Conservation (phyloP, 108 stramenopile genomes). For the Conticribra guillardii region DNA sequence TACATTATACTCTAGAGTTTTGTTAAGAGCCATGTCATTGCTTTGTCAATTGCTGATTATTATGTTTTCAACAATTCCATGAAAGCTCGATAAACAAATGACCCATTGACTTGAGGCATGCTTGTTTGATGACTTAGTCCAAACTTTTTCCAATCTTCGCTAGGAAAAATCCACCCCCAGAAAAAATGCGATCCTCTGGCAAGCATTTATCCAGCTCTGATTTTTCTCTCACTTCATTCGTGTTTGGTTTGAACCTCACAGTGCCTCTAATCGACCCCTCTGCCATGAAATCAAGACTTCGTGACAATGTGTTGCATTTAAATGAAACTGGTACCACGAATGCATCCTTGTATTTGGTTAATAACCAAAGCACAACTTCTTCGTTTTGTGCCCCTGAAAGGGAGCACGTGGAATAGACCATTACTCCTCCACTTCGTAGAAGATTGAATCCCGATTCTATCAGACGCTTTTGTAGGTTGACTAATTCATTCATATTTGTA, state of each 20-base stretch:
- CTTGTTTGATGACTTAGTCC: too few species aligned
- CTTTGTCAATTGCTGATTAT: too few species aligned
- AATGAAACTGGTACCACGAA: slow-evolving; percentile 63
- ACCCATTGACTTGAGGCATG: too few species aligned
- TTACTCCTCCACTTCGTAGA: slow-evolving; percentile 74
- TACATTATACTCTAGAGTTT: too few species aligned
- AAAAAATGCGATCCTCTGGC: background rate
- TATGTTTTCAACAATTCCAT: too few species aligned
- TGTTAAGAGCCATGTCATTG: too few species aligned
- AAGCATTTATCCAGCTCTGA: slow-evolving; percentile 1
- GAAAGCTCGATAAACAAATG: too few species aligned
- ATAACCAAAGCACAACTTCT: slow-evolving; percentile 78
- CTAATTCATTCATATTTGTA: slow-evolving; percentile 59
- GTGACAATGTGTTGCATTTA: background rate
- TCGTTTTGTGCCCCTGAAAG: slow-evolving; percentile 90
- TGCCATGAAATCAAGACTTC: slow-evolving; percentile 22
- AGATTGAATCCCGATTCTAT: slow-evolving; percentile 76
- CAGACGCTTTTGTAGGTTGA: slow-evolving; percentile 79
- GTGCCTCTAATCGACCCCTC: slow-evolving; percentile 60
- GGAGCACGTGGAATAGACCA: slow-evolving; percentile 95
- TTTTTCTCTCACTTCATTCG: too few species aligned
- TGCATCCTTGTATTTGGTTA: slow-evolving; percentile 55
- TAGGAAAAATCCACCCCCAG: slow-evolving; percentile 75
- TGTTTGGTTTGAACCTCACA: slow-evolving; percentile 66
- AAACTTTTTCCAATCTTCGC: slow-evolving; percentile 64